These are phyloP conservation scores for Paraleonurus japonicus DNA, from an alignment of 257 asterid species.

Conservation along the genomic window DNA sequence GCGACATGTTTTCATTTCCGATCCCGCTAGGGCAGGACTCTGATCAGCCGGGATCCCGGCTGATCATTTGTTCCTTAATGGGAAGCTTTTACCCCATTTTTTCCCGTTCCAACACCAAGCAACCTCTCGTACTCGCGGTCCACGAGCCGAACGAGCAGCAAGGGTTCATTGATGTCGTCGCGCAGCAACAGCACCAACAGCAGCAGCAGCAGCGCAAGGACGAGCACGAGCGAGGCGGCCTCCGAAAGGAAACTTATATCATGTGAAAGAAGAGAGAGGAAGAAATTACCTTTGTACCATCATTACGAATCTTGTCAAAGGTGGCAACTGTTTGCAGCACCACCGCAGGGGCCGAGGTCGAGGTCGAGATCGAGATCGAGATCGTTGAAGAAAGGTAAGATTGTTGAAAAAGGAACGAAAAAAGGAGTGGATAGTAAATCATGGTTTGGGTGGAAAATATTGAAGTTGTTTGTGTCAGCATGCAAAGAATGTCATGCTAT, in stretches of 20 bases:
- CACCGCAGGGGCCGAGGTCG: slow-evolving; percentile 31
- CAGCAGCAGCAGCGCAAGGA: slow-evolving; percentile 56
- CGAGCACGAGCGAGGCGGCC: slow-evolving; percentile 51
- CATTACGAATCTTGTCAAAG: slow-evolving; percentile 40
- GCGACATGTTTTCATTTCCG: slow-evolving; percentile 58
- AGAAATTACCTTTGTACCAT: slow-evolving; percentile 17
- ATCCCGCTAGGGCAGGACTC: slow-evolving; percentile 31
- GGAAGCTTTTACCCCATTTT: slow-evolving; percentile 68
- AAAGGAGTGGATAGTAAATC: slow-evolving; percentile 12
- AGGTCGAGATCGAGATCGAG: slow-evolving; percentile 28
- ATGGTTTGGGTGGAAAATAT: slow-evolving; percentile 49
- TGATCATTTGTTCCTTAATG: slow-evolving; percentile 71
- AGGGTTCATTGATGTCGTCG: slow-evolving; percentile 57
- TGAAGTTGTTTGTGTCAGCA: slow-evolving; percentile 50
- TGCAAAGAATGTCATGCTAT: slow-evolving; percentile 87
- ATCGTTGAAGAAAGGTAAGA: slow-evolving; percentile 25
- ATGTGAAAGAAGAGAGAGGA: neutral
- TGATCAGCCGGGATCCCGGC: slow-evolving; percentile 72
- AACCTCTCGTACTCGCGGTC: slow-evolving; percentile 49
- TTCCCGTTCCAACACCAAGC: slow-evolving; percentile 41
- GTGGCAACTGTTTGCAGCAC: no score
- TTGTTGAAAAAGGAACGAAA: slow-evolving; percentile 10
- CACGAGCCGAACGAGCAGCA: slow-evolving; percentile 65
- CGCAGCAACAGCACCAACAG: slow-evolving; percentile 60
- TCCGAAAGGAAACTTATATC: slow-evolving; percentile 17